Percentiles rank a stretch among this genome's conserved stretches.
Conservation (phyloP, 345 rosid genomes). For the Ceriops decandra region DNA sequence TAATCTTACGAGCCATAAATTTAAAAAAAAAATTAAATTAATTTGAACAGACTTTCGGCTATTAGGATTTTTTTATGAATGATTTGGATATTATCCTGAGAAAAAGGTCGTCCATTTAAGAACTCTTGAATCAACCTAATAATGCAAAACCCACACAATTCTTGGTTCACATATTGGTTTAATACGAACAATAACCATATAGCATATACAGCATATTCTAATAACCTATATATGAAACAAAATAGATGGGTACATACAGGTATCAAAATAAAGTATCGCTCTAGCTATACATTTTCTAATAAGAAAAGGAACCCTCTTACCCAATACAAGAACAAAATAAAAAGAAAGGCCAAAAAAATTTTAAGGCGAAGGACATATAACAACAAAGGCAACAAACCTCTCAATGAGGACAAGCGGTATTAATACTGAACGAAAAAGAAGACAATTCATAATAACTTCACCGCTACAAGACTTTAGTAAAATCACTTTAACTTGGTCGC, state of each 20-base stretch:
- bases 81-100: too few species aligned
- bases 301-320: conserved; percentile 3
- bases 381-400: conserved; percentile 17
- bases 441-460: conserved; percentile 15
- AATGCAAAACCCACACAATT: background rate
- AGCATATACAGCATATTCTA: conserved; percentile 9
- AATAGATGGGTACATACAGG: conserved; percentile 12
- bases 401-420: conserved; percentile 14
- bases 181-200: background rate
- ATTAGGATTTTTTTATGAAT: too few species aligned
- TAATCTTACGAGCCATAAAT: too few species aligned
- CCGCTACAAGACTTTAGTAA: background rate
- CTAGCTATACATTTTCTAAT: conserved; percentile 30
- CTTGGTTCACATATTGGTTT: background rate
- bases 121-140: too few species aligned
- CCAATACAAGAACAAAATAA: background rate
- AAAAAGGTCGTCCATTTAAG: too few species aligned
- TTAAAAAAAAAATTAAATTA: too few species aligned
- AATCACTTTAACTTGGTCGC: background rate
- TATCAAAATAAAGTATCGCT: conserved; percentile 19
- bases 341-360: background rate
- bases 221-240: conserved; percentile 5
- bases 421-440: conserved; percentile 20
- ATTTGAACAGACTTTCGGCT: too few species aligned
- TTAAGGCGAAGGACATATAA: conserved; percentile 3